Percentiles rank a stretch among this genome's conserved stretches.
phyloP scores from a whole-genome alignment of 1,139 yeast species.

The Magnusiomyces clavatus region DNA sequence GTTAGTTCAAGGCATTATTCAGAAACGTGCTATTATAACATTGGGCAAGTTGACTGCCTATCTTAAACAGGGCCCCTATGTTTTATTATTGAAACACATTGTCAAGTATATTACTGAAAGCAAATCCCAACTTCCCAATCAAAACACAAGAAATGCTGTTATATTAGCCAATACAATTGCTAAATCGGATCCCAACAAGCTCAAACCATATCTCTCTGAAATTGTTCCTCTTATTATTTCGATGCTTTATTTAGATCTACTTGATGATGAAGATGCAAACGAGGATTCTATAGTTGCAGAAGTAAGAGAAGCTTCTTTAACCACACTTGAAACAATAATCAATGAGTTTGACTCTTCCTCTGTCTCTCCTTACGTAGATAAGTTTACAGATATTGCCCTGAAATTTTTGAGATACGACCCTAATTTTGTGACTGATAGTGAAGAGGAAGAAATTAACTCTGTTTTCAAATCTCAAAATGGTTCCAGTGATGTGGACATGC shows the following conservation, averaged over 20 bases:
- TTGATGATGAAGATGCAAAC: conserved; percentile 16
- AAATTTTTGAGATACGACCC: conserved; percentile 53
- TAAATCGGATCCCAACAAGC: conserved; percentile 23
- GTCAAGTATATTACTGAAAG: conserved; percentile 16
- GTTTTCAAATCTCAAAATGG: conserved; percentile 27
- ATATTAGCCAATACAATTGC: conserved; percentile 26
- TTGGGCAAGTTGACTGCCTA: conserved; percentile 42
- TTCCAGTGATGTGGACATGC: conserved; percentile 11
- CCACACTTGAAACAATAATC: conserved; percentile 27
- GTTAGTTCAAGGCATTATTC: conserved; percentile 24
- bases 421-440: conserved; percentile 37
- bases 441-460: conserved; percentile 31
- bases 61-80: conserved; percentile 28
- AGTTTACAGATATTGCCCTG: conserved; percentile 33
- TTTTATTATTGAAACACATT: conserved; percentile 21
- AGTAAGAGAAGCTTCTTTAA: conserved; percentile 28
- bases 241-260: conserved; percentile 18
- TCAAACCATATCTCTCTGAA: conserved; percentile 19
- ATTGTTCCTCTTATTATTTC: conserved; percentile 22
- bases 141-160: conserved; percentile 17
- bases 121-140: conserved; percentile 1
- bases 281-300: conserved; percentile 23
- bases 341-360: conserved; percentile 16
- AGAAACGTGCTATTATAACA: conserved; percentile 43
- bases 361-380: conserved; percentile 27